Evolutionary conservation across 1,284 basidiomycete species (phyloP), one percentile per base, ranked within the genome.

Genomic region (Microbotryomycetes sp.): DNA sequence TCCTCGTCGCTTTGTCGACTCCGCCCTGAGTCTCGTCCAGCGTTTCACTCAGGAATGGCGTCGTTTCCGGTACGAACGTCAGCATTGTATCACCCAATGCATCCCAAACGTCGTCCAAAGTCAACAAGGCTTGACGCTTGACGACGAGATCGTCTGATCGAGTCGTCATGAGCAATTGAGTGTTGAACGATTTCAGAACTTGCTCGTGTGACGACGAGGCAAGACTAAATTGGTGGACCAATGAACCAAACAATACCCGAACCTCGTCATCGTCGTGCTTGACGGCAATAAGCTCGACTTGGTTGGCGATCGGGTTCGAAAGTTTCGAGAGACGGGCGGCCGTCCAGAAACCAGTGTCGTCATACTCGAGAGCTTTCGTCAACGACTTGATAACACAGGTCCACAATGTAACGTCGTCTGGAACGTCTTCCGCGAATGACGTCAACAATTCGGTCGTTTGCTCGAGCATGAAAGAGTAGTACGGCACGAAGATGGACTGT

Each of bases 301-400:
- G 91, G 26, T 79, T 76, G 21, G 88, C 78, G 26, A 92, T 73
- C 0, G 81, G 77, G 1, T 81, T 74, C 1, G 83, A 74, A 16
- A 91, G 75, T 65, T 83, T 82, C 21, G 83, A 80, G 23, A 91
- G 76, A 60, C 86, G 86, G 66, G 88, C 84, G 61, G 90, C 85
- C 26, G 88, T 85, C 93, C 92, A 97, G 80, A 88, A 96, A 7
- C 79, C 89, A 69, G 86, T 86, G 68, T 96, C 89, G 72, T 97
- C 93, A 47, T 82, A 82, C 56, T 79, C 79, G 60, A 96, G 81
- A 26, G 86, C 86, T 70, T 86, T 87, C 2, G 81, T 80, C 5
- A 97, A 72, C 3, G 83, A 82, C 15, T 80, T 74, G 4, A 94
- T 72, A 3, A 88, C 76, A 3, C 83, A 79, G 1, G 75, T 74